Percentiles rank a stretch among this genome's conserved stretches.
phyloP scores from a whole-genome alignment of 495 filamentous ascomycete species.

The Tuber magnatum region DNA sequence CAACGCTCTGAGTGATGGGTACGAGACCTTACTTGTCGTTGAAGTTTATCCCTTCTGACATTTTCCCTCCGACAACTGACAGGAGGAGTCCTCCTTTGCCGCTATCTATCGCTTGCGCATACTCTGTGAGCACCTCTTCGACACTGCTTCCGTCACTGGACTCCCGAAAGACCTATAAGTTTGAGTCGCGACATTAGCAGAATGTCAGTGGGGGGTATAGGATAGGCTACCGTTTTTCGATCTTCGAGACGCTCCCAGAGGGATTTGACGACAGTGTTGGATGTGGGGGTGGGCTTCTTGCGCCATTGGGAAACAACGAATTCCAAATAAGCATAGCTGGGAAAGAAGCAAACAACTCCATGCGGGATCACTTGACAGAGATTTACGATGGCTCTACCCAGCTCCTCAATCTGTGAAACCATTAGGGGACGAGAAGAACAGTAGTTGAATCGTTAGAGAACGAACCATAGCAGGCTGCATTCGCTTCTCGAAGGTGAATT shows the following conservation, averaged over 20 bases:
- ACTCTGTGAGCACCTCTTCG: slow-evolving; percentile 65
- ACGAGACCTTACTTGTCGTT: slow-evolving; percentile 53
- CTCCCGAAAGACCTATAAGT: slow-evolving; percentile 53
- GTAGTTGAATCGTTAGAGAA: background rate
- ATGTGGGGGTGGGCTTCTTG: slow-evolving; percentile 31
- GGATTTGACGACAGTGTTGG: slow-evolving; percentile 29
- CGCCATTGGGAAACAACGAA: slow-evolving; percentile 65
- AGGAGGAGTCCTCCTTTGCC: slow-evolving; percentile 71
- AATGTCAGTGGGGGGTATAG: background rate
- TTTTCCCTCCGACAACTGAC: slow-evolving; percentile 89
- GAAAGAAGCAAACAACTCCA: slow-evolving; percentile 93
- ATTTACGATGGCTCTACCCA: slow-evolving; percentile 65
- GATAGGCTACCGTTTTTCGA: slow-evolving; percentile 50
- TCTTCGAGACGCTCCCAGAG: slow-evolving; percentile 52
- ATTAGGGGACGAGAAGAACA: background rate
- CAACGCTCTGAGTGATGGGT: background rate
- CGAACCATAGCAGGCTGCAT: slow-evolving; percentile 51
- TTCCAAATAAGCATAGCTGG: slow-evolving; percentile 83
- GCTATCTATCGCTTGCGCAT: slow-evolving; percentile 59
- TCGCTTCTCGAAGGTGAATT: slow-evolving; percentile 79
- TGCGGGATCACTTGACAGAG: slow-evolving; percentile 70
- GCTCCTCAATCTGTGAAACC: slow-evolving; percentile 57
- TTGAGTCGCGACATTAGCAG: background rate
- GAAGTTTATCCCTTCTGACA: slow-evolving; percentile 98
- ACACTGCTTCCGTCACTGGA: slow-evolving; percentile 49